Base-by-base conservation (phyloP, 2,329 filamentous ascomycete species). In the Chaetomiaceae sp. region DNA sequence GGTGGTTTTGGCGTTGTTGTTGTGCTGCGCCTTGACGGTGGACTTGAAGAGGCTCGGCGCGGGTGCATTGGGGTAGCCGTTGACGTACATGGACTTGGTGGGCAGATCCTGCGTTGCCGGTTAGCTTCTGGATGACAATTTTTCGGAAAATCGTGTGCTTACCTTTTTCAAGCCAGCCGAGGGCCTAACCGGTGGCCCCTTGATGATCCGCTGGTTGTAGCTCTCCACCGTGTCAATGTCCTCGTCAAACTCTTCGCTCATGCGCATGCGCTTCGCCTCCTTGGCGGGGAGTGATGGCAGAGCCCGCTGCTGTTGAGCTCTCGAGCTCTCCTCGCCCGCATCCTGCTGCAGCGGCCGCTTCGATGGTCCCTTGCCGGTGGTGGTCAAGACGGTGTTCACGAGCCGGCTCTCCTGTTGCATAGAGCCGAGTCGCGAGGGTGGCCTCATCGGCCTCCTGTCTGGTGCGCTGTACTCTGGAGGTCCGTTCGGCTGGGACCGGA, bases 161-260 rank as follows among this genome's bases (percentile, higher is more conserved):
- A 87, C 83, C 77, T 88, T 90, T 65, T 79, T 80, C 58, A 75
- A 69, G 29, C 70, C 73, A 39, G 76, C 83, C 2, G 88, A 94
- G 51, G 89, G 88, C 48, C 90, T 81, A 56, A 94, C 88, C 6
- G 89, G 88, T 42, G 88, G 87, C 12, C 84, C 86, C 70, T 90
- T 93, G 57, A 90, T 74, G 48, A 69, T 73, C 20, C 67, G 68
- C 35, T 37, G 36, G n/a, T 40, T 47, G 41, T 62, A 76, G 38
- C 75, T 79, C 45, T 79, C 73, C 12, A 59, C 58, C 59, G 73
- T 73, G 38, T 79, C 75, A 35, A 74, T 68, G 45, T 83, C 79
- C 46, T 83, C 77, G 52, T 87, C 81, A 51, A 79, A 76, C 47
- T 81, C 78, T 42, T 91, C 85, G 34, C 84, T 81, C 42, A 84